Evolutionary conservation across 495 filamentous ascomycete genomes (phyloP), one percentile per base, ranked within the genome.

Genomic region (Parachaetomium inaequale): DNA sequence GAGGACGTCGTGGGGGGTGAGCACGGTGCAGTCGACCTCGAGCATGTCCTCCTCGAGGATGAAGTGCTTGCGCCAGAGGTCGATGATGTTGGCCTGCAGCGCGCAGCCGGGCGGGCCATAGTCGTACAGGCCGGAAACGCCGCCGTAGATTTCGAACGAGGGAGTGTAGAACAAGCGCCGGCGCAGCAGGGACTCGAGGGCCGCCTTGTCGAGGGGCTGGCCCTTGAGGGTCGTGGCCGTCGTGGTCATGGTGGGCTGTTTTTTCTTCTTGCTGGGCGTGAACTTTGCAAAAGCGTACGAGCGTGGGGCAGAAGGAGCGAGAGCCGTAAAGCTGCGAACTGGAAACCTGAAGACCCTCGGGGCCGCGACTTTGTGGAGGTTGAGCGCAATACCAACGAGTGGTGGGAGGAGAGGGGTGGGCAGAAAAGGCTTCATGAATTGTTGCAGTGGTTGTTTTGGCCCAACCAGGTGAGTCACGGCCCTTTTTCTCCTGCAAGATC

Each of bases 81-180:
- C 93, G 68, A 96, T 79, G 69, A 98, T 88, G 76, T 95, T 95
- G 63, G 89, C 83, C 76, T 90, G 82, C 58, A 93, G 78, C 34
- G 89, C 81, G 69, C 88, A 91, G 60, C 91, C 91, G 15, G 89
- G 88, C 26, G 91, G 90, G 66, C 91, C 90, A 75, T 90, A 92
- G 68, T 95, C 91, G 74, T 87, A 95, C 23, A 93, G 87, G 70
- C 91, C 91, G 61, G 87, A 86, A 34, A 92, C 88, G 70, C 91
- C 91, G 69, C 89, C 88, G 70, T 98, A 98, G 65, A 93, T 89
- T 72, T 97, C 94, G 74, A 96, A 98, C 52, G 91, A 85, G 50
- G 92, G 95, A 58, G 93, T 96, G 76, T 92, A 96, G 82, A 98
- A 95, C 76, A 93, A 79, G 74, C 93, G 88, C 58, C 92, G 88